Percentiles rank a stretch among this genome's conserved stretches.
phyloP scores from a whole-genome alignment of 2,329 filamentous ascomycete species.

The Neonectria neomacrospora region DNA sequence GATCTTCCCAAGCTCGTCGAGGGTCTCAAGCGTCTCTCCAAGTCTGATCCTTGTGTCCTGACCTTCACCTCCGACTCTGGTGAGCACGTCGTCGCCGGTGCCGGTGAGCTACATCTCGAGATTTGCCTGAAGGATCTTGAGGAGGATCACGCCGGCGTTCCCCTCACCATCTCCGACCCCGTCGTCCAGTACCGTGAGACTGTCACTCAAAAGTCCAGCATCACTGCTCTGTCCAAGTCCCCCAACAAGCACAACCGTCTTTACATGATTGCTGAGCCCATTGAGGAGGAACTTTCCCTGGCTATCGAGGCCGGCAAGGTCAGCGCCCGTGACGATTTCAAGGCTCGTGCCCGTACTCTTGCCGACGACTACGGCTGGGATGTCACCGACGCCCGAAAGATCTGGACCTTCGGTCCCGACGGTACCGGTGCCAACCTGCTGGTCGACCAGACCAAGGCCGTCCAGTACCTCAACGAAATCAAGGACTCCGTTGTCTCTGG shows the following conservation, averaged over 20 bases:
- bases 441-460: slow-evolving; percentile 99
- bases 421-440: slow-evolving; percentile 98
- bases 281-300: slow-evolving; percentile 89
- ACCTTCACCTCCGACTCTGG: slow-evolving; percentile 89
- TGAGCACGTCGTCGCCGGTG: slow-evolving; percentile 99
- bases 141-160: slow-evolving; percentile 98
- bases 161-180: slow-evolving; percentile 96
- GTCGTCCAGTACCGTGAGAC: slow-evolving; percentile 99
- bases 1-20: slow-evolving; percentile 99
- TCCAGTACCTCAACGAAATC: slow-evolving; percentile 99
- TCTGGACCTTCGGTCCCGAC: slow-evolving; percentile 99
- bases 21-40: slow-evolving; percentile 99
- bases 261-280: slow-evolving; percentile 91
- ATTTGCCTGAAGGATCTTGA: slow-evolving; percentile 99
- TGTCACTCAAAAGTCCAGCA: slow-evolving; percentile 84
- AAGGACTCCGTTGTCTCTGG: slow-evolving; percentile 99
- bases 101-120: slow-evolving; percentile 98
- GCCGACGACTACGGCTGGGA: slow-evolving; percentile 99
- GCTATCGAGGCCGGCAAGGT: slow-evolving; percentile 95
- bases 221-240: slow-evolving; percentile 98
- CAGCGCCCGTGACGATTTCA: slow-evolving; percentile 96
- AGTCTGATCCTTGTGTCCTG: slow-evolving; percentile 98
- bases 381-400: slow-evolving; percentile 99
- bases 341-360: slow-evolving; percentile 93
- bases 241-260: slow-evolving; percentile 99